Base-by-base conservation (phyloP, 495 filamentous ascomycete genomes). In the Cladorrhinum samala region DNA sequence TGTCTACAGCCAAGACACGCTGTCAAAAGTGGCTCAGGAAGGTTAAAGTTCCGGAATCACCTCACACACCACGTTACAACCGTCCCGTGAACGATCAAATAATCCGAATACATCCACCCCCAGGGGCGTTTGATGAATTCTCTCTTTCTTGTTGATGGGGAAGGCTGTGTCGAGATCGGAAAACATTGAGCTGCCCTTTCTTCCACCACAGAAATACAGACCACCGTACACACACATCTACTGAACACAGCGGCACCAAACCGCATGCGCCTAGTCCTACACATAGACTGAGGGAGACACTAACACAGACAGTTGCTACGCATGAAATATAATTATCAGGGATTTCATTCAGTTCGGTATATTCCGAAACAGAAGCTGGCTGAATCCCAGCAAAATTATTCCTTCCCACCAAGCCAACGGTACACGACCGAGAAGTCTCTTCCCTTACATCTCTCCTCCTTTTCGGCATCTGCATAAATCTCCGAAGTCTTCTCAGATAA, bases 361-460 rank as follows among this genome's bases (percentile, higher is more conserved):
- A n/a, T n/a, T n/a, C n/a, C n/a, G n/a, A 33, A 11, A 33, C 27
- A 33, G 27, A 5, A 33, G 11, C 5, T 6, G 11, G 39, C n/a
- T 14, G 7, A 18, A 17, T 17, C n/a, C 39, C n/a, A 41, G 6
- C 6, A 41, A 41, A 18, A 33, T 50, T 57, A 71, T 59, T 78
- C 74, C 50, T 72, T 71, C 9, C 76, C 77, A 9, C 73, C 77
- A 25, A 93, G 50, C 74, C 84, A 91, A 59, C 84, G 80, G 62
- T 93, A 95, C 0, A 95, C 82, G 19, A 93, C 85, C 2, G 86
- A 90, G 64, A 95, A 95, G 64, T 95, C 90, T 59, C 85, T 83
- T 1, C 86, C 85, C 41, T 79, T 80, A 58, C 80, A 85, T 16
- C 67, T 54, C 17, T 86, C 77, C 42, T 76, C 71, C 53, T 83